Evolutionary conservation across 768 basidiomycete genomes (phyloP).

Genomic region (Rhizopogon sp.): DNA sequence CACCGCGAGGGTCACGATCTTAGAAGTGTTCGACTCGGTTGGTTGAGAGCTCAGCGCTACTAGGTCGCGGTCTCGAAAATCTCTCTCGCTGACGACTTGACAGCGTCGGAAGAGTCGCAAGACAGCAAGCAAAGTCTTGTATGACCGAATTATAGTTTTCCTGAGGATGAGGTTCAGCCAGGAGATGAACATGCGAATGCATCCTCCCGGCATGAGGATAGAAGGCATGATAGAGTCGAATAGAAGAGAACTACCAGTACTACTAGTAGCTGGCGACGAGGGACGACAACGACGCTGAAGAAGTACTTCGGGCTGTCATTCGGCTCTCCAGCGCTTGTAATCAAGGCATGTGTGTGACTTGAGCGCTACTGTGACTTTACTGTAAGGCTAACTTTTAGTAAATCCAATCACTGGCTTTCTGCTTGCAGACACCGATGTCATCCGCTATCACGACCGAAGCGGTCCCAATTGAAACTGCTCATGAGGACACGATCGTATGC

Average conservation of each 20-base stretch:
- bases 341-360: too few relatives aligned
- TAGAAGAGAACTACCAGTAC: too few relatives aligned
- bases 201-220: not conserved
- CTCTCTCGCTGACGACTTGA: not conserved
- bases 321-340: too few relatives aligned
- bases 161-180: not conserved
- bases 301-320: too few relatives aligned
- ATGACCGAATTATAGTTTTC: not conserved
- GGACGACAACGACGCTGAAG: too few relatives aligned
- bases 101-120: not conserved
- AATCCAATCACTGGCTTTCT: too few relatives aligned
- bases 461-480: conserved; percentile 87
- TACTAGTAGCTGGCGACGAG: too few relatives aligned
- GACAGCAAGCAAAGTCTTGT: not conserved
- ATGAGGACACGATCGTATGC: conserved; percentile 96
- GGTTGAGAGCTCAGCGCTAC: not conserved
- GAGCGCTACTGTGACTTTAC: too few relatives aligned
- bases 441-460: conserved; percentile 58
- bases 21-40: not conserved
- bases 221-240: not conserved
- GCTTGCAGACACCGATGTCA: conserved; percentile 21
- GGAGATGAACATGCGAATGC: not conserved
- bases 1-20: not conserved
- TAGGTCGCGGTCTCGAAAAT: not conserved
- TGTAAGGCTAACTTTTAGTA: too few relatives aligned